Conservation (phyloP, 176 grass and related monocot species). For the Zizania latifolia region DNA sequence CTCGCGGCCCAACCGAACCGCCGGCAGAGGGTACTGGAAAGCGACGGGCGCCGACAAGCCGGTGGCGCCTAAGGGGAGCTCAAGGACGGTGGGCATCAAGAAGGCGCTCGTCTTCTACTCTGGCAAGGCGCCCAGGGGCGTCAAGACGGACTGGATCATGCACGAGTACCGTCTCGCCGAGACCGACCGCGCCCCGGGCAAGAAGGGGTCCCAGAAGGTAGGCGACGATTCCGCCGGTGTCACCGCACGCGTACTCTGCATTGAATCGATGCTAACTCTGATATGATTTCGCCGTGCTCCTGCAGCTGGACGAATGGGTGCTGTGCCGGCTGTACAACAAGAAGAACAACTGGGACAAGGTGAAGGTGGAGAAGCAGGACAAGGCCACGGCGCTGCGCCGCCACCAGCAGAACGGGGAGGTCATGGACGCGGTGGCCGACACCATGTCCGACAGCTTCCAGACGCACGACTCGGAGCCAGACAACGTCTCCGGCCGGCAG, state of each 20-base stretch:
- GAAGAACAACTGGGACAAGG: constrained; percentile 81
- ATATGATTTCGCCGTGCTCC: neutral
- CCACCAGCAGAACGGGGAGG: constrained; percentile 20
- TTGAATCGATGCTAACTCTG: neutral
- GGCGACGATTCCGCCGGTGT: neutral
- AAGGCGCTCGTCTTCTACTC: constrained; percentile 78
- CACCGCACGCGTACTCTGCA: neutral
- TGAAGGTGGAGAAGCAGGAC: constrained; percentile 28
- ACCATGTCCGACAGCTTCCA: constrained; percentile 55
- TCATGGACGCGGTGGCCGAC: constrained; percentile 26
- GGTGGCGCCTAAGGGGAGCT: constrained; percentile 32
- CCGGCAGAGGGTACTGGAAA: constrained; percentile 77
- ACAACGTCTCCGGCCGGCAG: constrained; percentile 31
- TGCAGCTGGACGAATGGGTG: constrained; percentile 72
- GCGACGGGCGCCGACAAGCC: constrained; percentile 72
- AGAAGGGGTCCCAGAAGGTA: constrained; percentile 59
- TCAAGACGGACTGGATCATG: constrained; percentile 88
- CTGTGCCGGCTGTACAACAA: constrained; percentile 77
- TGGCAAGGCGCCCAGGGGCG: constrained; percentile 58
- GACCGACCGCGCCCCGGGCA: constrained; percentile 35
- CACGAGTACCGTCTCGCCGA: constrained; percentile 70
- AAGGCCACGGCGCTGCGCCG: neutral
- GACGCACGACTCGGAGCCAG: constrained; percentile 61
- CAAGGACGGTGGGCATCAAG: constrained; percentile 43
- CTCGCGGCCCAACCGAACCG: too few relatives aligned